Base-by-base conservation (phyloP, 2,329 filamentous ascomycete species). In the Pestalotiopsis sp. region DNA sequence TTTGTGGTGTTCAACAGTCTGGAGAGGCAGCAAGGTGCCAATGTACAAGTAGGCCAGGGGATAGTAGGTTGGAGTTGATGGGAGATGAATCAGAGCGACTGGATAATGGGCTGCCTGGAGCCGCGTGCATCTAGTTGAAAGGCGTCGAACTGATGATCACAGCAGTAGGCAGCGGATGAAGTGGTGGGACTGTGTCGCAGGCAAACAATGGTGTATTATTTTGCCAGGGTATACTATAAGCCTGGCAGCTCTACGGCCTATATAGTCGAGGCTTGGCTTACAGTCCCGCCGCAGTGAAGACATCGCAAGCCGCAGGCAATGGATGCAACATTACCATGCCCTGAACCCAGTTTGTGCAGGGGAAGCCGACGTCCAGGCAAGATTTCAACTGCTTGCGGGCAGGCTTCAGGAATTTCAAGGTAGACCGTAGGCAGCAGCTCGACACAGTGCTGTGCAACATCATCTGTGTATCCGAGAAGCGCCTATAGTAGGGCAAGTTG, bases 141-240 rank as follows among this genome's bases (percentile, higher is more conserved):
- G 45, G 41, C 14, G 57, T 59, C 25, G 57, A 17, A 59, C 17
- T 62, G 59, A 39, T 39, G 27, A 56, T 12, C 11, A 23, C 13
- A 41, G 25, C 20, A 11, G 23, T 38, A 59, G 52, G 56, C 36
- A 66, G 31, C 14, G 49, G 41, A n/a, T 20, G 38, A 27, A 52
- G 7, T 31, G 45, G 45, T n/a, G 6, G 23, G 45, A 39, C 27
- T n/a, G 20, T 38, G 56, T 60, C 13, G 64, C n/a, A 45, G 36
- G 36, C 36, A 58, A 27, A 58, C 25, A 36, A 52, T 57, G 56
- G 52, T 59, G 45, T 17, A 45, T 41, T 60, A 66, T 38, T 31
- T 41, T 41, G 64, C 52, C 64, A 66, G 64, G 56, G 56, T 66
- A n/a, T 66, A 66, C 64, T 66, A 66, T 66, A 60, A 59, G 64